Evolutionary conservation across 306 rosid genomes (phyloP), one percentile per base, ranked within the genome.

Genomic region (Glycine soja): DNA sequence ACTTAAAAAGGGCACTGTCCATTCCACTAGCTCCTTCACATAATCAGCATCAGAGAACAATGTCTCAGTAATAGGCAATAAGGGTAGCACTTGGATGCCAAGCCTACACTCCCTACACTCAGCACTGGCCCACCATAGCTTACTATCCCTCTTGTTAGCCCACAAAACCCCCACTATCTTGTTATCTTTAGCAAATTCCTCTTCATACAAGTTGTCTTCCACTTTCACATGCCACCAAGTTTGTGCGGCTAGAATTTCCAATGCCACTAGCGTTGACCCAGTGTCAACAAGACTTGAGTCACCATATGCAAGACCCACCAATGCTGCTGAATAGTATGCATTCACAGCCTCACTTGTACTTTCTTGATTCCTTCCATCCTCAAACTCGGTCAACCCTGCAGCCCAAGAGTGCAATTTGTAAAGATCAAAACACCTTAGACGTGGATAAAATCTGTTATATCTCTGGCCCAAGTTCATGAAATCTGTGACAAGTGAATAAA

Each of bases 361-460:
- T 75, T 94, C 98, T 46, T 94, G 97, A 51, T 94, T 94, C 73
- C 98, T 84, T 53, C 98, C 98, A 11, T 94, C 92, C 1, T 78
- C 89, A 45, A 90, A 94, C 70, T 94, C 97, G 9, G 90, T 91
- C 67, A 91, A 74, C n/a, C 98, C 97, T 14, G 95, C 77, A 2
- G 97, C 97, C 98, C 97, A 94, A 5, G 98, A 94, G 74, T 94
- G 98, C 58, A 94, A 81, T 72, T 87, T 92, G 64, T 84, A 94
- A 10, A 85, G 70, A 72, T 94, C 98, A 32, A 94, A 94, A 84
- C 97, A 88, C 83, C 98, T 88, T 13, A 94, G 61, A 0, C 94
- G 92, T 0, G 98, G 86, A 82, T 90, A 91, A 48, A 38, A 24
- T 0, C 89, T 65, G 59, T 73, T 80, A 16, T 82, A 74, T 7